Conservation (phyloP, 306 rosid species). For the Corylus heterophylla region DNA sequence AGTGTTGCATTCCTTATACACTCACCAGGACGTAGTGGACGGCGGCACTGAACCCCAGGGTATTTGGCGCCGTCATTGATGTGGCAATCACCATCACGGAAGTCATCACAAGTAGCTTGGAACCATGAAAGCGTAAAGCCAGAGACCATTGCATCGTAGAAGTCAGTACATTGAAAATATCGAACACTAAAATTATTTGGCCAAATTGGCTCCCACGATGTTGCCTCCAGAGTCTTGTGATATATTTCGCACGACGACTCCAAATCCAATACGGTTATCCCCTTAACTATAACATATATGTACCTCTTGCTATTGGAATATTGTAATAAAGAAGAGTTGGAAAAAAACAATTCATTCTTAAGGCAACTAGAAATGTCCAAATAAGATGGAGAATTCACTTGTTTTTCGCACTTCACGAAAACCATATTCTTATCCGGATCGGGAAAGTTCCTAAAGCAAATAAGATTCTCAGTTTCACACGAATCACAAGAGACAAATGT, state of each 20-base stretch:
- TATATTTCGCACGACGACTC: background rate
- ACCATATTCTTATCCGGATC: background rate
- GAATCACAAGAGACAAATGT: too few species aligned
- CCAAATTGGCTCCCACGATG: too few species aligned
- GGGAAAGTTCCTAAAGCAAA: too few species aligned
- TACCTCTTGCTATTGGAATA: background rate
- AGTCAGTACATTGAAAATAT: background rate
- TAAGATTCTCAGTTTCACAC: too few species aligned
- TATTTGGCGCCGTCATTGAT: background rate
- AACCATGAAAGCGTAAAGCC: background rate
- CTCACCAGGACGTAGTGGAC: too few species aligned
- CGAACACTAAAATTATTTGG: too few species aligned
- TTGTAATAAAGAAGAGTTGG: background rate
- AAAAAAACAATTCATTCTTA: background rate
- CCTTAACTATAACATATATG: background rate
- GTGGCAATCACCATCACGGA: background rate
- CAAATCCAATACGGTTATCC: background rate
- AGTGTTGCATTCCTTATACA: background rate
- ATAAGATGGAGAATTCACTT: background rate
- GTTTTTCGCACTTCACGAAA: background rate
- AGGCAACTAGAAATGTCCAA: background rate
- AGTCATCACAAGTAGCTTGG: too few species aligned
- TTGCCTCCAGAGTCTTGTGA: background rate
- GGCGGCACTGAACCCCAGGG: background rate
- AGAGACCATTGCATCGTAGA: background rate